A percentile compares a stretch with the other conserved stretches of the same genome.
phyloP scores from a whole-genome alignment of 1,284 basidiomycete genomes.

The Pascua sp. region DNA sequence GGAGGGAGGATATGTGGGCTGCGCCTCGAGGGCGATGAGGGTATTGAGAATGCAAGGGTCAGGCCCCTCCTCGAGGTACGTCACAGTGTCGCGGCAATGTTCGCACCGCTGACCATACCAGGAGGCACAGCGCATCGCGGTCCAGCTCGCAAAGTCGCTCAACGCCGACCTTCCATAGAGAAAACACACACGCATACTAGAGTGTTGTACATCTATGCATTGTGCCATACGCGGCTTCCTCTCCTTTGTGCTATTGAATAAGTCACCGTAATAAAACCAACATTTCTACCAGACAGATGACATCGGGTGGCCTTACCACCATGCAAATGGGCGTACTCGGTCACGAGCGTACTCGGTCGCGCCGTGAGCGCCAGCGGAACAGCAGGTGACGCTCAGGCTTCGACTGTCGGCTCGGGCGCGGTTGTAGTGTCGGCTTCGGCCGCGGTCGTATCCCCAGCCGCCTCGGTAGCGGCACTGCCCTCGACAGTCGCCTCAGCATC shows the following conservation, averaged over 20 bases:
- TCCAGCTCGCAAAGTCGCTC: constrained; percentile 12
- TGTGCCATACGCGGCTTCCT: not conserved
- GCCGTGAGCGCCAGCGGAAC: too few species aligned
- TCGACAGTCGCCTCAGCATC: too few species aligned
- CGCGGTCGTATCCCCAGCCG: not conserved
- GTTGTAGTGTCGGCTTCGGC: too few species aligned
- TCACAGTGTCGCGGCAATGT: too few species aligned
- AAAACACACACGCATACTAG: not conserved
- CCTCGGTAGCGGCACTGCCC: not conserved
- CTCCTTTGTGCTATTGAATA: not conserved
- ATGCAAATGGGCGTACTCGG: too few species aligned
- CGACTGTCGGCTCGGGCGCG: too few species aligned
- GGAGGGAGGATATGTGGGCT: constrained; percentile 41
- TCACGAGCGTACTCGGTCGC: too few species aligned
- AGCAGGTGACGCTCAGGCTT: too few species aligned
- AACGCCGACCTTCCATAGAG: constrained; percentile 15
- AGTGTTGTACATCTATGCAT: constrained; percentile 15
- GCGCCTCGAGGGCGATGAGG: constrained; percentile 42
- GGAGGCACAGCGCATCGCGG: constrained; percentile 13
- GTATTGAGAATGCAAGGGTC: constrained; percentile 30
- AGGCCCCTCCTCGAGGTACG: constrained; percentile 27
- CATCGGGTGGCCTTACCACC: too few species aligned
- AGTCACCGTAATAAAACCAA: not conserved
- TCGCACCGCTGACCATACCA: not conserved
- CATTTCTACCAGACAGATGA: too few species aligned